Evolutionary conservation across 192 early-diverging fungal species (phyloP).

Genomic region (Backusella circina): DNA sequence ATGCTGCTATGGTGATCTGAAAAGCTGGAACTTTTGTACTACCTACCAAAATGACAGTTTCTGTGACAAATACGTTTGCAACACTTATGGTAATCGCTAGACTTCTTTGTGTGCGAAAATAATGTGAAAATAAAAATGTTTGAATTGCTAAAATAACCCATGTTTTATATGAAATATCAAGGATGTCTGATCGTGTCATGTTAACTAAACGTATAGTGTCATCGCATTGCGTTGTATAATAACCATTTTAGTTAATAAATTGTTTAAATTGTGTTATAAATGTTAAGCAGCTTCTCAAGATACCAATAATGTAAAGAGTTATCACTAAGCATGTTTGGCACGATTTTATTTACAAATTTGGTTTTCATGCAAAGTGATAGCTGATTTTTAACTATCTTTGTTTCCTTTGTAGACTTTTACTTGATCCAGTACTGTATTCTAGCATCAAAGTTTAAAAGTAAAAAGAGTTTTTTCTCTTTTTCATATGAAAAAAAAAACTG

Average conservation of each 20-base stretch:
- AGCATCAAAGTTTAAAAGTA: background rate
- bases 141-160: background rate
- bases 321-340: background rate
- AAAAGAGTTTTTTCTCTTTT: background rate
- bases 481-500: background rate
- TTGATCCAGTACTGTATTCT: background rate
- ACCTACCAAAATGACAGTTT: background rate
- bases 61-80: background rate
- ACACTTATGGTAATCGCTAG: background rate
- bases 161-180: background rate
- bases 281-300: background rate
- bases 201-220: too few relatives aligned
- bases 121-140: background rate
- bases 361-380: background rate
- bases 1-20: background rate
- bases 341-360: background rate
- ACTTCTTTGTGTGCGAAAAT: background rate
- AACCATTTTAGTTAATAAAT: background rate
- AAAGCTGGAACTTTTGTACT: background rate
- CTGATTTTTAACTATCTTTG: background rate
- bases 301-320: background rate
- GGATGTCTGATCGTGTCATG: background rate
- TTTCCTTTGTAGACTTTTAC: background rate
- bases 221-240: background rate
- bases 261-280: background rate